These are phyloP conservation scores for Populus davidiana DNA, from an alignment of 345 rosid species.

Conservation along the genomic window DNA sequence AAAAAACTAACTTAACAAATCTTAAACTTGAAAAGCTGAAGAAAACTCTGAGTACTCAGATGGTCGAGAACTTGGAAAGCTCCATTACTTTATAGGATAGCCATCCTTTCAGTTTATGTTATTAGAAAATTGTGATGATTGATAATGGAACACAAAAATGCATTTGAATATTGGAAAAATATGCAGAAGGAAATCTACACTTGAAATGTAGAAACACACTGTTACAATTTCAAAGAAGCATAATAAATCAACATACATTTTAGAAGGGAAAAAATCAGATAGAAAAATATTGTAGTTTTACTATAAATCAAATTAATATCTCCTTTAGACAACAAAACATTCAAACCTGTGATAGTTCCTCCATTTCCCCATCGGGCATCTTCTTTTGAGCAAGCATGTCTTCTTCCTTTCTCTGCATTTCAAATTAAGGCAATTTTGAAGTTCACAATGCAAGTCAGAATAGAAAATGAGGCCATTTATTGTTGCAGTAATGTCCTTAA, in stretches of 20 bases:
- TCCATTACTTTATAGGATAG: too few relatives aligned
- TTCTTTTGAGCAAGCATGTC: conserved; percentile 99
- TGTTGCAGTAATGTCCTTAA: neutral
- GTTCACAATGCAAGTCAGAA: conserved; percentile 9
- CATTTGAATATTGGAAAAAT: neutral
- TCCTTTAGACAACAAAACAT: neutral
- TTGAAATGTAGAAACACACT: neutral
- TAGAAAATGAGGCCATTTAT: neutral
- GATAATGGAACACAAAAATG: too few relatives aligned
- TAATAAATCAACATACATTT: neutral
- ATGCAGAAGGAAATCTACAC: neutral
- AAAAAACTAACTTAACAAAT: too few relatives aligned
- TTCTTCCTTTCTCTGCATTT: conserved; percentile 81
- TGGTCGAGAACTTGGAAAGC: too few relatives aligned
- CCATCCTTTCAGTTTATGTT: too few relatives aligned
- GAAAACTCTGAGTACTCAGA: neutral
- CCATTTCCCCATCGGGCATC: conserved; percentile 92
- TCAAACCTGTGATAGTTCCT: conserved; percentile 88
- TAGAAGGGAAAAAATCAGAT: neutral
- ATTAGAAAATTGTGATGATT: too few relatives aligned
- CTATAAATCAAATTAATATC: neutral
- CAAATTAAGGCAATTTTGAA: conserved; percentile 23
- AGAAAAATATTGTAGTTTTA: neutral
- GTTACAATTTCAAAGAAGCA: neutral
- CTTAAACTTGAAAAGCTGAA: neutral